Evolutionary conservation across 1,139 yeast genomes (phyloP).

Genomic region (Scheffersomyces titani): DNA sequence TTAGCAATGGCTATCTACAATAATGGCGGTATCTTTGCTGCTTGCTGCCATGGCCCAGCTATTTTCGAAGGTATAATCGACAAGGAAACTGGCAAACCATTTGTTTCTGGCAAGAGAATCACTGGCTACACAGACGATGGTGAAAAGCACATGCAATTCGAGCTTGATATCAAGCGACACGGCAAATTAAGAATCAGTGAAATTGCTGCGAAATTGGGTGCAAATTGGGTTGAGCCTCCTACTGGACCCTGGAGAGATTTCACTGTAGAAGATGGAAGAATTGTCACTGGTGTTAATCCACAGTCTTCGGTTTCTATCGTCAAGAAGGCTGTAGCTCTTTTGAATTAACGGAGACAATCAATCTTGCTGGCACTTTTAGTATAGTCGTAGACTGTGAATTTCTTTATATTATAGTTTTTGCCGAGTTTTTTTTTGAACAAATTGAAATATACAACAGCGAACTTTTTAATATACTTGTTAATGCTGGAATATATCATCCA

Average conservation of each 20-base stretch:
- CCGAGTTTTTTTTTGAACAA: too few species aligned
- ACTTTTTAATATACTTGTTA: too few species aligned
- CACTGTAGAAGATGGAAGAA: conserved; percentile 17
- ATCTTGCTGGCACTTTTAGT: too few species aligned
- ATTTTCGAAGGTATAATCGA: conserved; percentile 17
- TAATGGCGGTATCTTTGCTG: conserved; percentile 20
- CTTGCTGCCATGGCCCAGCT: conserved; percentile 23
- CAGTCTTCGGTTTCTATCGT: conserved; percentile 29
- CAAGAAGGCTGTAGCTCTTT: too few species aligned
- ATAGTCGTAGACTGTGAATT: too few species aligned
- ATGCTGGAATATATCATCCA: background rate
- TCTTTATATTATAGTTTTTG: too few species aligned
- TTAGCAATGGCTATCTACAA: conserved; percentile 17
- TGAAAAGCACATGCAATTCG: conserved; percentile 13
- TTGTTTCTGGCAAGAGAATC: conserved; percentile 17
- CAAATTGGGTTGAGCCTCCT: conserved; percentile 16
- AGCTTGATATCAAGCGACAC: conserved; percentile 9
- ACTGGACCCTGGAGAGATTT: conserved; percentile 18
- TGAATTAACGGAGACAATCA: too few species aligned
- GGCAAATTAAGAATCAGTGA: conserved; percentile 13
- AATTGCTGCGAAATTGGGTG: conserved; percentile 16
- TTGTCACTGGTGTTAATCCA: conserved; percentile 24
- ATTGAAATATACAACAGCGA: too few species aligned
- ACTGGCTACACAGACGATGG: conserved; percentile 24
- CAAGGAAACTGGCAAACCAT: conserved; percentile 14